Conservation (phyloP, 2,329 filamentous ascomycete genomes). For the Biscogniauxia mediterranea region DNA sequence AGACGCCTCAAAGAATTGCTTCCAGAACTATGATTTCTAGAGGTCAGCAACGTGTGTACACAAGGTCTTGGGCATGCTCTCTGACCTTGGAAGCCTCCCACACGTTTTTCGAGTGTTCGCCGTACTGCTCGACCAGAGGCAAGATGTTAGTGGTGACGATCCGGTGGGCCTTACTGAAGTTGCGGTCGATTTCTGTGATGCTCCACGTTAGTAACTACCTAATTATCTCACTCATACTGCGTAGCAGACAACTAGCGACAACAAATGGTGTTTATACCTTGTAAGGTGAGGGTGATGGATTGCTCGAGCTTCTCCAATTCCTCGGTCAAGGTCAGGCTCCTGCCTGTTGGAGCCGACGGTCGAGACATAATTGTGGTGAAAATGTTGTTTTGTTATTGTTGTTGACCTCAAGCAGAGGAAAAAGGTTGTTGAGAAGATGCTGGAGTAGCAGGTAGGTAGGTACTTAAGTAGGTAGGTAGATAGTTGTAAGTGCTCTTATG, state of each 20-base stretch:
- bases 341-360: constrained; percentile 44
- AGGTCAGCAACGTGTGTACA: constrained; percentile 8
- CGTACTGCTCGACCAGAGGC: constrained; percentile 92
- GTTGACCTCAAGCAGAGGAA: no score
- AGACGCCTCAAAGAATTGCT: constrained; percentile 98
- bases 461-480: not conserved
- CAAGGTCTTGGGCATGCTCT: constrained; percentile 6
- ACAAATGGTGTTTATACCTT: constrained; percentile 57
- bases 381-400: not conserved
- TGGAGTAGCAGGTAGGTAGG: not conserved
- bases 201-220: constrained; percentile 5
- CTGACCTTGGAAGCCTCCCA: constrained; percentile 93
- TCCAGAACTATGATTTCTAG: constrained; percentile 74
- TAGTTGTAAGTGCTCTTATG: no score
- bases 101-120: constrained; percentile 86
- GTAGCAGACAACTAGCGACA: not conserved
- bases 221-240: not conserved
- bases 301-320: constrained; percentile 96
- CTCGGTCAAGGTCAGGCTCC: constrained; percentile 78
- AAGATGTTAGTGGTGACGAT: constrained; percentile 94
- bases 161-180: constrained; percentile 94
- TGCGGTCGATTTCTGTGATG: constrained; percentile 85
- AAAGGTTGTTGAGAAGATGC: no score
- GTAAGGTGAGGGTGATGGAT: constrained; percentile 91
- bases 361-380: constrained; percentile 44